Evolutionary conservation across 176 grass and related monocot species (phyloP), one percentile per base, ranked within the genome.

Genomic region (Tillandsia fasciculata): DNA sequence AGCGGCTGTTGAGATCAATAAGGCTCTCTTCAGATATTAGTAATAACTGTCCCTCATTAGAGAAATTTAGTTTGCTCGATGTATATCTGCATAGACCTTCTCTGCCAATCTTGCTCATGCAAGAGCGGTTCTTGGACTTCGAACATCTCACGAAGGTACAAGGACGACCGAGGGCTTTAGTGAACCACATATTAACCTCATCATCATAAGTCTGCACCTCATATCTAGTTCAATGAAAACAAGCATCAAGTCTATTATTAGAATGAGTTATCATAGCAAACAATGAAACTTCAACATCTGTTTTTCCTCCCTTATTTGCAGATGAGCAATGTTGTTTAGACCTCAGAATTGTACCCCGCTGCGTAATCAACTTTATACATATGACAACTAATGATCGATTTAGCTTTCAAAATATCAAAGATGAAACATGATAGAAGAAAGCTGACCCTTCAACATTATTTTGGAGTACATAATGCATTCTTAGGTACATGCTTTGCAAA

Each of bases 21-120:
- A 87, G 48, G 20, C 93, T 97, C 67, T 79, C 86, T 80, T 92
- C 93, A 64, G 86, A 87, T 76, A 92, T 74, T 66, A 97, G 78
- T 49, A 92, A 72, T 47, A 97, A 18, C 52, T 97, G 93, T 74
- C 83, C 93, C 79, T 97, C 93, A 11, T 97, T 97, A 26, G 83
- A 89, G 77, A 97, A 97, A 75, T 48, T 87, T 70, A 97, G 72
- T 65, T 87, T 91, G 65, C 93, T 92, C 79, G 15, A 27, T 67
- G 75, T 79, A 79, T 92, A 83, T 77, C 93, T 87, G 78, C 93
- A 97, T 42, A 64, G 51, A 27, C 53, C 69, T 59, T 53, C 77
- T 27, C 75, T 76, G 48, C 66, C 51, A 70, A 70, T 68, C 0
- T 42, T 22, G 67, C 70, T 66, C 67, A 64, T 63, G 71, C 77